These are phyloP conservation scores for Schrenkiella parvula DNA, from an alignment of 345 rosid species.

Conservation along the genomic window DNA sequence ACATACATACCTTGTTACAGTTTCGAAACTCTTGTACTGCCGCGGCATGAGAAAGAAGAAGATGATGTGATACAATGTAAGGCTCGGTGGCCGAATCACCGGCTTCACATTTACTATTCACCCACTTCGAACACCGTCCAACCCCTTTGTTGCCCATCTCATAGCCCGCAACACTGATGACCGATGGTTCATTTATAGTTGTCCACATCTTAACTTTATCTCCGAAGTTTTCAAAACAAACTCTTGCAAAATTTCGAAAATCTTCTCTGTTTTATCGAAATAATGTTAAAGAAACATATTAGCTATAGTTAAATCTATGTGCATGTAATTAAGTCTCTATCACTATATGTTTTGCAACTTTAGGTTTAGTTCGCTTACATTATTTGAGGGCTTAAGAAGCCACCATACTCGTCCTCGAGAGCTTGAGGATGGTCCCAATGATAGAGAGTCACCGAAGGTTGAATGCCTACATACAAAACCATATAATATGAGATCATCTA, in stretches of 20 bases:
- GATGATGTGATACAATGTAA: constrained; percentile 28
- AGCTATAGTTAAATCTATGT: neutral
- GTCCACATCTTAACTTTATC: constrained; percentile 48
- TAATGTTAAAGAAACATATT: neutral
- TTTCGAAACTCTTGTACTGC: constrained; percentile 25
- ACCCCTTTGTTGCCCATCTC: constrained; percentile 27
- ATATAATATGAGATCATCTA: neutral
- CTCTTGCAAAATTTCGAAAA: constrained; percentile 35
- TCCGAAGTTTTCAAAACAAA: constrained; percentile 43
- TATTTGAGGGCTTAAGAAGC: constrained; percentile 35
- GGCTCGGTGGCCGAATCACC: constrained; percentile 33
- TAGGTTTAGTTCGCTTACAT: constrained; percentile 32
- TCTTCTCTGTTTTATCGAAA: constrained; percentile 30
- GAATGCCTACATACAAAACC: constrained; percentile 25
- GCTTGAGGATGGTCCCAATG: constrained; percentile 53
- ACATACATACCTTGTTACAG: constrained; percentile 16
- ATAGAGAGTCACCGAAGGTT: constrained; percentile 41
- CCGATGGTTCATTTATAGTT: constrained; percentile 46
- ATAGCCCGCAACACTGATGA: constrained; percentile 23
- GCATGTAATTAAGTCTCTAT: too few species aligned
- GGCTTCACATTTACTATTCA: constrained; percentile 21
- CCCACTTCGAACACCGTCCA: constrained; percentile 32
- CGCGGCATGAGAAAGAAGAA: constrained; percentile 33
- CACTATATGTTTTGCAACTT: neutral
- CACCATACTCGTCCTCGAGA: constrained; percentile 44